Evolutionary conservation across 345 rosid species (phyloP), one percentile per base, ranked within the genome.

Genomic region (Alliaria petiolata): DNA sequence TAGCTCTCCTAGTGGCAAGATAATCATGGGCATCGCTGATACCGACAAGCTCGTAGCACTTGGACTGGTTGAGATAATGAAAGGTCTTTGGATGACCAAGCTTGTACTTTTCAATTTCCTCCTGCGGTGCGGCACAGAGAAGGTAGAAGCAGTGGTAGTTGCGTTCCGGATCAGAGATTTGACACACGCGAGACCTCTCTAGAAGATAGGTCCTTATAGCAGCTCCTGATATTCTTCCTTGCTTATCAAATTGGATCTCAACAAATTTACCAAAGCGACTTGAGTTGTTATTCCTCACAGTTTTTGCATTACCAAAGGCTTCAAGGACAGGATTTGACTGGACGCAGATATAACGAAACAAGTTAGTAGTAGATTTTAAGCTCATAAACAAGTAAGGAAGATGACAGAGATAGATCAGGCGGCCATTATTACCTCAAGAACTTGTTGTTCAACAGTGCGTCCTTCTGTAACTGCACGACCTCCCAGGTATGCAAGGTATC

Each of bases 321-420:
- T 93, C 98, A 54, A 93, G 97, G 20, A 93, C 96, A 16, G 98
- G 98, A 83, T 93, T 93, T 55, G 98, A 93, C 98, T 93, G 91
- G 80, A 76, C 4, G 67, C 76, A 70, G 56, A 80, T 67, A 57
- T n/a, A n/a, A n/a, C n/a, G n/a, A n/a, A n/a, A n/a, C n/a, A 44
- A 52, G 30, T 38, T 42, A 49, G 59, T 59, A 59, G 25, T 22
- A 22, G 25, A 22, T 22, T 70, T 36, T 28, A 59, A 64, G 28
- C 71, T 61, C 22, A 14, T 28, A 36, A 51, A 19, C 8, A 67
- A 57, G 72, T 12, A 67, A 57, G 75, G n/a, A 70, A 8, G 16
- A 54, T 52, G 6, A 52, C 49, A 54, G 69, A 72, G 22, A 62
- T 5, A 40, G 11, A 54, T 22, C n/a, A 22, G n/a, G n/a, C n/a